Evolutionary conservation across 2,329 filamentous ascomycete species (phyloP).

Genomic region (Tolypocladium cylindrosporum): DNA sequence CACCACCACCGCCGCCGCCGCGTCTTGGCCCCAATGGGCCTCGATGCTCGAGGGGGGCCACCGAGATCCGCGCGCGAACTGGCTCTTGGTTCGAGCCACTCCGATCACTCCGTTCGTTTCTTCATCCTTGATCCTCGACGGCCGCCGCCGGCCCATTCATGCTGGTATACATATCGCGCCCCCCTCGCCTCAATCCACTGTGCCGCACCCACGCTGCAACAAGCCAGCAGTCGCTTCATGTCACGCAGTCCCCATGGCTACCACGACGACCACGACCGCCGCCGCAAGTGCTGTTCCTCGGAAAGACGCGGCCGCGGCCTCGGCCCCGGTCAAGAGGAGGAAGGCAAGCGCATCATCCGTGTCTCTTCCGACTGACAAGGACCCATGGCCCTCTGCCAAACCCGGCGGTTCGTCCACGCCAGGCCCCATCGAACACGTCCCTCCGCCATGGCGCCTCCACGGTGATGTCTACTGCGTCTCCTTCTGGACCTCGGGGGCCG

Average conservation of each 20-base stretch:
- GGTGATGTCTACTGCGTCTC: conserved; percentile 32
- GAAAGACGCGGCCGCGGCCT: background rate
- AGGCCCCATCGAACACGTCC: conserved; percentile 11
- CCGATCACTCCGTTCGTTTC: background rate
- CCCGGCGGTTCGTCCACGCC: background rate
- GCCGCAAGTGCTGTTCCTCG: background rate
- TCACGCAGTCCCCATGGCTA: background rate
- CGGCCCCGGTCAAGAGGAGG: background rate
- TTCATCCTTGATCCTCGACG: background rate
- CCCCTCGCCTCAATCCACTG: background rate
- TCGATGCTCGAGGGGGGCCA: background rate
- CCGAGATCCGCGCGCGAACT: background rate
- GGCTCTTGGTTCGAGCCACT: background rate
- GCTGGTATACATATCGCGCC: background rate
- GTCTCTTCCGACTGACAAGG: background rate
- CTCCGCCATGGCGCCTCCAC: conserved; percentile 33
- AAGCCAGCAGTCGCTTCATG: background rate
- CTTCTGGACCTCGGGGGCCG: conserved; percentile 25
- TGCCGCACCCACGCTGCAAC: background rate
- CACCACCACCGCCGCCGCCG: background rate
- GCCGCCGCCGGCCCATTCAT: background rate
- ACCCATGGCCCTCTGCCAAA: background rate
- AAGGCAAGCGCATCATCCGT: background rate
- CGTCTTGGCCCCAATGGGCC: background rate
- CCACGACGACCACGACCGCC: background rate